Conservation (phyloP, 441 rosid genomes). For the Eutrema salsugineum region DNA sequence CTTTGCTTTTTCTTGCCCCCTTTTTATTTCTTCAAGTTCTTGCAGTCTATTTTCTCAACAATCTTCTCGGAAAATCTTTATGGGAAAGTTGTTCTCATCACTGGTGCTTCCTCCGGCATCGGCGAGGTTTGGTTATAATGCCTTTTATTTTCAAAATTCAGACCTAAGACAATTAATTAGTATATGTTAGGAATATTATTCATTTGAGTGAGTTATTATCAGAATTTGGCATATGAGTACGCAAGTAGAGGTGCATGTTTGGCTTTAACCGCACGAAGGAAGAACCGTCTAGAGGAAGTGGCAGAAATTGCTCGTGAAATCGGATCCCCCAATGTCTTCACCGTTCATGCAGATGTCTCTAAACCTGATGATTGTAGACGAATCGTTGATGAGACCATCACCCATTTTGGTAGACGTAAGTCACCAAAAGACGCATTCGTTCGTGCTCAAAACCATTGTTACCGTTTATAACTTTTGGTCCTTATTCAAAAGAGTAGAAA, state of each 20-base stretch:
- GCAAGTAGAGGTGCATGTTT: constrained; percentile 59
- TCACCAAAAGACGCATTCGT: neutral
- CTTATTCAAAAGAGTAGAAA: neutral
- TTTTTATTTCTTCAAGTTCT: constrained; percentile 41
- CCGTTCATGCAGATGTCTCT: constrained; percentile 47
- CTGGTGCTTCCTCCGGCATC: constrained; percentile 79
- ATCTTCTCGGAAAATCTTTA: constrained; percentile 46
- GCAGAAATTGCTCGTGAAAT: constrained; percentile 41
- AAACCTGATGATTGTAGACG: constrained; percentile 50
- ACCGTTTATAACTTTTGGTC: neutral
- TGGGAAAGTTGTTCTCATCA: constrained; percentile 65
- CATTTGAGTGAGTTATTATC: neutral
- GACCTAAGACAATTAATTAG: neutral
- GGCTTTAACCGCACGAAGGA: constrained; percentile 51
- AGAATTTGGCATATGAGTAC: constrained; percentile 66
- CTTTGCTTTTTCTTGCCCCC: constrained; percentile 57
- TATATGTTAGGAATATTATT: neutral
- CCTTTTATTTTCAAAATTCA: neutral
- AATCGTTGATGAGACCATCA: constrained; percentile 44
- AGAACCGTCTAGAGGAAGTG: constrained; percentile 40
- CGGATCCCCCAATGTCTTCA: constrained; percentile 56
- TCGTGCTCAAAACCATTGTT: neutral
- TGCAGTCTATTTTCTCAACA: constrained; percentile 34
- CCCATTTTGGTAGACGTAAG: constrained; percentile 56
- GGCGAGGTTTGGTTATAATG: constrained; percentile 43